These are phyloP conservation scores for Amylocystis lapponica DNA, from an alignment of 768 basidiomycete species.

Conservation along the genomic window DNA sequence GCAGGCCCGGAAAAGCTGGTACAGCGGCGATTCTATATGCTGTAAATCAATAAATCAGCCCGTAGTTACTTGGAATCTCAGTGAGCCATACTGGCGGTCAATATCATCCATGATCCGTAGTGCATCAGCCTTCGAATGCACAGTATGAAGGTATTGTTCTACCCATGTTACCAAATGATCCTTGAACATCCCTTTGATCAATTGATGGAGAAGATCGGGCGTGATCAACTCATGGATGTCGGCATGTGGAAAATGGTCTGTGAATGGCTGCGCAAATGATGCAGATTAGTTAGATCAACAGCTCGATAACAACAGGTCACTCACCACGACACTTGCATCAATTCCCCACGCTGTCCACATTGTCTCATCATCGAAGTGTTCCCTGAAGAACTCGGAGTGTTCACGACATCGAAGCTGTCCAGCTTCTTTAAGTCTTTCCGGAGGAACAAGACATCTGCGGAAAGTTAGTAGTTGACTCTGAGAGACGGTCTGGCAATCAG, in stretches of 20 bases:
- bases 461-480: neutral
- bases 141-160: slow-evolving; percentile 16
- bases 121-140: neutral
- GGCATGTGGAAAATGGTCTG: slow-evolving; percentile 25
- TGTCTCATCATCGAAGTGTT: neutral
- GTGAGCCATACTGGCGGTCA: slow-evolving; percentile 5
- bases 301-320: no score
- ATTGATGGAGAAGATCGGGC: slow-evolving; percentile 26
- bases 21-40: slow-evolving; percentile 9
- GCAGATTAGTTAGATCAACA: neutral
- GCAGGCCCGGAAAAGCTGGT: slow-evolving; percentile 14
- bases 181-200: slow-evolving; percentile 30
- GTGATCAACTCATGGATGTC: slow-evolving; percentile 27
- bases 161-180: slow-evolving; percentile 32
- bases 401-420: neutral
- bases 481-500: neutral
- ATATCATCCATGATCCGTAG: slow-evolving; percentile 10
- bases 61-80: no score
- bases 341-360: slow-evolving; percentile 1
- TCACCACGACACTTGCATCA: neutral
- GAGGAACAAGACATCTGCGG: slow-evolving; percentile 10
- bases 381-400: neutral
- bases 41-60: no score
- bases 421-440: slow-evolving; percentile 2
- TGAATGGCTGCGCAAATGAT: slow-evolving; percentile 24